A percentile compares a stretch with the other conserved stretches of the same genome.
phyloP scores from a whole-genome alignment of 768 basidiomycete species.

The Dictyophora rubrovolvata region DNA sequence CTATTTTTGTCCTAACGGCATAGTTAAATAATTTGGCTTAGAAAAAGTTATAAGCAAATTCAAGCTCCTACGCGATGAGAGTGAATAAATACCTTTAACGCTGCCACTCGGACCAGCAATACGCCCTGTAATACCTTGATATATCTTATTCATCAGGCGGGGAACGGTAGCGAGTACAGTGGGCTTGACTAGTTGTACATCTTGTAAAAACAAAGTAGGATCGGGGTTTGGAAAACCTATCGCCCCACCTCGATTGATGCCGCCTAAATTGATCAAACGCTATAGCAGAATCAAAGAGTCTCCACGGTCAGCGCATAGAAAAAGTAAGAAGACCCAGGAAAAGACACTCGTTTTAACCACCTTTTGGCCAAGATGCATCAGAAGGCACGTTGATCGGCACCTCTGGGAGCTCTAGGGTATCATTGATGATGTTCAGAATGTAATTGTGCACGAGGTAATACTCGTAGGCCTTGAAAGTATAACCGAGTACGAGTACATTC shows the following conservation, averaged over 20 bases:
- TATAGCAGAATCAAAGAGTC: conserved; percentile 11
- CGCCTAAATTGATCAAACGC: conserved; percentile 43
- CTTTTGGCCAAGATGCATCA: no score
- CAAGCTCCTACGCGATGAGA: neutral
- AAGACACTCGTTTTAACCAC: no score
- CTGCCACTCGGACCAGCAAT: conserved; percentile 31
- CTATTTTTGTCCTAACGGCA: conserved; percentile 69
- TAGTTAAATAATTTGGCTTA: conserved; percentile 67
- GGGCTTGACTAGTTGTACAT: conserved; percentile 75
- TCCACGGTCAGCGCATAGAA: no score
- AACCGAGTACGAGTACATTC: no score
- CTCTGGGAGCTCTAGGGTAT: no score
- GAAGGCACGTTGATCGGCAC: conserved; percentile 50
- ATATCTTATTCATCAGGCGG: conserved; percentile 79
- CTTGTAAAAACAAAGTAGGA: conserved; percentile 83
- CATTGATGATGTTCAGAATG: no score
- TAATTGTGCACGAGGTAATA: no score
- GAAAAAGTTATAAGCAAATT: conserved; percentile 7
- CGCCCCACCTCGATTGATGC: conserved; percentile 49
- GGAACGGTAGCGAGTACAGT: conserved; percentile 78
- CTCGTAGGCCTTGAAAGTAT: no score
- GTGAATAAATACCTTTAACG: neutral
- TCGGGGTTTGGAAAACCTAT: conserved; percentile 91
- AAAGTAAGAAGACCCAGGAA: no score
- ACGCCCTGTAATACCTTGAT: conserved; percentile 68